Conservation (phyloP, 345 rosid genomes). For the Hibiscus mutabilis region DNA sequence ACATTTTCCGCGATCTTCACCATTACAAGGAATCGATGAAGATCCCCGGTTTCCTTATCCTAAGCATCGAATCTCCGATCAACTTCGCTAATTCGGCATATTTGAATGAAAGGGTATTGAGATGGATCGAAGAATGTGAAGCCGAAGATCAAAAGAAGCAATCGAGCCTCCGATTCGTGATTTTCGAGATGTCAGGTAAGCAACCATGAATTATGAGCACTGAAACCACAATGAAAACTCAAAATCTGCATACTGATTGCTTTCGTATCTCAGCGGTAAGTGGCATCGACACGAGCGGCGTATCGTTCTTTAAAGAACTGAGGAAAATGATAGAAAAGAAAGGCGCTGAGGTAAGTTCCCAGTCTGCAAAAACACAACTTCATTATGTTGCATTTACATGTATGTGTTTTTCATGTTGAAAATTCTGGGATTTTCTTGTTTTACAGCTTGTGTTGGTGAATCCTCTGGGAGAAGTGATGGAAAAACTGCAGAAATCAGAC, state of each 20-base stretch:
- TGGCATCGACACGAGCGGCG: slow-evolving; percentile 81
- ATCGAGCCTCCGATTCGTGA: slow-evolving; percentile 45
- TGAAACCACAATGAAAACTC: neutral
- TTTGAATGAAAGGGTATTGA: slow-evolving; percentile 74
- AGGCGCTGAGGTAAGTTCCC: slow-evolving; percentile 37
- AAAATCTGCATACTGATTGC: neutral
- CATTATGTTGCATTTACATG: neutral
- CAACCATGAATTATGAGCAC: neutral
- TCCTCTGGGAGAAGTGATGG: slow-evolving; percentile 80
- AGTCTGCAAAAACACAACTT: neutral
- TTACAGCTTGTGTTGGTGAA: slow-evolving; percentile 88
- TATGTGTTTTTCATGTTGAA: neutral
- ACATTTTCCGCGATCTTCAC: slow-evolving; percentile 53
- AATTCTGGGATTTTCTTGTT: neutral
- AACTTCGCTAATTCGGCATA: slow-evolving; percentile 82
- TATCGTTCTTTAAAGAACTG: slow-evolving; percentile 56
- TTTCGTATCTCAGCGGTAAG: slow-evolving; percentile 48
- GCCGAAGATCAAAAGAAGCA: slow-evolving; percentile 41
- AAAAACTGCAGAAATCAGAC: slow-evolving; percentile 67
- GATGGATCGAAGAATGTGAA: slow-evolving; percentile 87
- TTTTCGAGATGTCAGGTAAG: slow-evolving; percentile 72
- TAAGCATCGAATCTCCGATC: slow-evolving; percentile 77
- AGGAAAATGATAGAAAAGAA: slow-evolving; percentile 52
- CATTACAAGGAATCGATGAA: slow-evolving; percentile 71
- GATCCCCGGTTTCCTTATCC: slow-evolving; percentile 69